These are phyloP conservation scores for Circinella minor DNA, from an alignment of 371 early-diverging fungal species.

Conservation along the genomic window DNA sequence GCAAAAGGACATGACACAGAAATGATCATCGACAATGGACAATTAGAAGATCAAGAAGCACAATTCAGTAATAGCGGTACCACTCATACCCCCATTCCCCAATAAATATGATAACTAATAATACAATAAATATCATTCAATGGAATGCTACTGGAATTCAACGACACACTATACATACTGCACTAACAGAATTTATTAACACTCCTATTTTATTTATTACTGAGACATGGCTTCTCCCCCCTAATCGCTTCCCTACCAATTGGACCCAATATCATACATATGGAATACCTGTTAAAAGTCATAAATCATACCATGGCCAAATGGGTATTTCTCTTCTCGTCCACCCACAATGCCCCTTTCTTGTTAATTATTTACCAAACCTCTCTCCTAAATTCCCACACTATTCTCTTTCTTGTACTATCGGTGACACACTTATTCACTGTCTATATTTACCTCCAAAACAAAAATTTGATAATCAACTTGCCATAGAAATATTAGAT, in stretches of 20 bases:
- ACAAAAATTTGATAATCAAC: not conserved
- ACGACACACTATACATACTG: not conserved
- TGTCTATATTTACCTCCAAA: not conserved
- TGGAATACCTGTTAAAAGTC: not conserved
- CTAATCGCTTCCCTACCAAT: not conserved
- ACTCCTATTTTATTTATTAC: not conserved
- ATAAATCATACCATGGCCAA: not conserved
- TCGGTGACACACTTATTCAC: not conserved
- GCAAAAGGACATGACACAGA: too few species aligned
- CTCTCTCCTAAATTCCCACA: not conserved
- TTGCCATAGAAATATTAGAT: not conserved
- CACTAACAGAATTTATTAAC: not conserved
- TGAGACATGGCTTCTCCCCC: conserved; percentile 2
- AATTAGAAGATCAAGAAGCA: too few species aligned
- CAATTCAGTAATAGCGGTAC: too few species aligned
- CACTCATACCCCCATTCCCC: not conserved
- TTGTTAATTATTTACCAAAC: not conserved
- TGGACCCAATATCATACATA: conserved; percentile 12
- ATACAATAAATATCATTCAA: not conserved
- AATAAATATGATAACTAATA: not conserved
- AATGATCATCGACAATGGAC: too few species aligned
- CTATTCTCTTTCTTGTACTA: not conserved
- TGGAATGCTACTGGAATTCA: conserved; percentile 1
- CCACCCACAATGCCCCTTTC: not conserved
- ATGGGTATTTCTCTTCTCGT: conserved; percentile 3